Conservation (phyloP, 2,329 filamentous ascomycete species). For the Aureobasidium leucospermi region DNA sequence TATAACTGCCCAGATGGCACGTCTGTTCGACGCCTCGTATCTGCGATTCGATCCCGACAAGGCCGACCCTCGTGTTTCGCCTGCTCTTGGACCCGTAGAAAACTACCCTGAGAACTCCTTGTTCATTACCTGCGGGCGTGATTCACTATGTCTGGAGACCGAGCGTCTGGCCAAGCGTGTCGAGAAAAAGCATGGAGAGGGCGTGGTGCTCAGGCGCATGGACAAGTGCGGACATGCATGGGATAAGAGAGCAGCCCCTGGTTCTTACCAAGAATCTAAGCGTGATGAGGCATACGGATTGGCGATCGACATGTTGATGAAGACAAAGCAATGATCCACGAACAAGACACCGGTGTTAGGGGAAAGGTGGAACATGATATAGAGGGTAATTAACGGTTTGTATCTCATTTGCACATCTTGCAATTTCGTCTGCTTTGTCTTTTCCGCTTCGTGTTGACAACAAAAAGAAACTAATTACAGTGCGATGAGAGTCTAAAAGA, state of each 20-base stretch:
- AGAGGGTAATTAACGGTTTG: neutral
- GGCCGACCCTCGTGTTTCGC: slow-evolving; percentile 30
- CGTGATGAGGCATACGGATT: slow-evolving; percentile 27
- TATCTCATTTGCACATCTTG: neutral
- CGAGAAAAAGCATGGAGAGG: slow-evolving; percentile 15
- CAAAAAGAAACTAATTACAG: neutral
- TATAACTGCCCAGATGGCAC: slow-evolving; percentile 18
- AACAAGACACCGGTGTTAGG: too few species aligned
- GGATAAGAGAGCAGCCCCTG: slow-evolving; percentile 29
- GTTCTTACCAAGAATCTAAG: slow-evolving; percentile 22
- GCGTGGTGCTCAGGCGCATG: slow-evolving; percentile 24
- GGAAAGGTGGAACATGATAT: neutral
- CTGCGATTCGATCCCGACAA: slow-evolving; percentile 19
- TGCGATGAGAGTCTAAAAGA: neutral
- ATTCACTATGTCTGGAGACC: slow-evolving; percentile 31
- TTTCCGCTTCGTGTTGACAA: neutral
- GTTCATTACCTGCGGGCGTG: slow-evolving; percentile 31
- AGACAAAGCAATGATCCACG: neutral
- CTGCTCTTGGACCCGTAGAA: slow-evolving; percentile 23
- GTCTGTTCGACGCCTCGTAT: slow-evolving; percentile 31
- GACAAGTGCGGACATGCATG: slow-evolving; percentile 30
- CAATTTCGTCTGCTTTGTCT: neutral
- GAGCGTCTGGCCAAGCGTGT: slow-evolving; percentile 28
- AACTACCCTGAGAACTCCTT: slow-evolving; percentile 24
- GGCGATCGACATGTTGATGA: slow-evolving; percentile 20